Evolutionary conservation across 2,329 filamentous ascomycete genomes (phyloP).

Genomic region (Fusarium tuaranense): DNA sequence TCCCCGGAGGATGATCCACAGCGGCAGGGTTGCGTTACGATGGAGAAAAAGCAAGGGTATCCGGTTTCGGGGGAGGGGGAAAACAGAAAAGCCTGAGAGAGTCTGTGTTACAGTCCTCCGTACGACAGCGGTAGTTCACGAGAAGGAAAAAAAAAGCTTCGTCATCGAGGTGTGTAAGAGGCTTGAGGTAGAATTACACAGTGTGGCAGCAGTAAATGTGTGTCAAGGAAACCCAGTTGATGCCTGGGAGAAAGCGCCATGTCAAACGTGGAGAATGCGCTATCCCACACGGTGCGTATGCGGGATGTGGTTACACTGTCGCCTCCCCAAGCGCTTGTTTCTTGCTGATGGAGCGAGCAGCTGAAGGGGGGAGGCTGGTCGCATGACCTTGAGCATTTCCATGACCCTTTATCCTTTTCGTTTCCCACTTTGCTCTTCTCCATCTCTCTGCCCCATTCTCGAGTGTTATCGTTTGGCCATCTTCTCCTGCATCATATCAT

Average conservation of each 20-base stretch:
- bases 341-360: background rate
- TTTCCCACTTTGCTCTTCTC: background rate
- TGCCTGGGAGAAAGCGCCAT: conserved; percentile 15
- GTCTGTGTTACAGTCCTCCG: too few species aligned
- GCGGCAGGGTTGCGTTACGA: conserved; percentile 3
- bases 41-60: background rate
- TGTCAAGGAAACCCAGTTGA: conserved; percentile 5
- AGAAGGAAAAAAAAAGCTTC: background rate
- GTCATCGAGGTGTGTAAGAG: conserved; percentile 15
- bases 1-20: conserved; percentile 18
- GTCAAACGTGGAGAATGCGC: conserved; percentile 5
- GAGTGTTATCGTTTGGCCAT: too few species aligned
- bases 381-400: conserved; percentile 28
- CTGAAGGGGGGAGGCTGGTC: conserved; percentile 28
- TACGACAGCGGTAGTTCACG: background rate
- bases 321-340: conserved; percentile 13
- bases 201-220: background rate
- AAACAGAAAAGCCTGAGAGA: background rate
- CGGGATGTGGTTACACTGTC: conserved; percentile 18
- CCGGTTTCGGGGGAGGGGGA: conserved; percentile 2
- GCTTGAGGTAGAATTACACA: conserved; percentile 16
- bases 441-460: background rate
- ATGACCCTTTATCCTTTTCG: background rate
- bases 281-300: conserved; percentile 24
- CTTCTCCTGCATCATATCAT: background rate